Conservation (phyloP, 78 protist species). For the Tieghemostelium lacteum region DNA sequence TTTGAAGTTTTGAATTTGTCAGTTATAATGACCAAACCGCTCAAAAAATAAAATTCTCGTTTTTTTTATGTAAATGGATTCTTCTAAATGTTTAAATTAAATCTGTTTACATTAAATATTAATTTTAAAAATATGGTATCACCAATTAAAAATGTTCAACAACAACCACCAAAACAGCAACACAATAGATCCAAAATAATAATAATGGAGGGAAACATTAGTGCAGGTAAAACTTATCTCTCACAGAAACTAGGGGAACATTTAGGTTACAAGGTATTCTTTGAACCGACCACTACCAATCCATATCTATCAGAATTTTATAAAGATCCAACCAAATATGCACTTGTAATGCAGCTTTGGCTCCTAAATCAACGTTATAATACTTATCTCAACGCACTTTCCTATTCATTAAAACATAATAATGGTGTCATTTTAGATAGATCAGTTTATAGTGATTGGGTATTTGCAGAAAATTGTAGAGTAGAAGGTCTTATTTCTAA, state of each 20-base stretch:
- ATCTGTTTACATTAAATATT: too few species aligned
- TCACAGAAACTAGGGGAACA: conserved; percentile 42
- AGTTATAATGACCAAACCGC: too few species aligned
- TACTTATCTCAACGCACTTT: conserved; percentile 48
- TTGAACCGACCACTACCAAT: conserved; percentile 86
- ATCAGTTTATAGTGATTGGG: conserved; percentile 87
- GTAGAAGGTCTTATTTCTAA: conserved; percentile 69
- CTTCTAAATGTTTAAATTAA: too few species aligned
- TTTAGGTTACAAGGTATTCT: conserved; percentile 54
- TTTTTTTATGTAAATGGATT: background rate
- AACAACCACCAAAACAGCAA: background rate
- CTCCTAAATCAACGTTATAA: conserved; percentile 78
- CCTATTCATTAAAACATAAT: conserved; percentile 9
- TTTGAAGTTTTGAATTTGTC: too few species aligned
- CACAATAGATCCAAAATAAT: conserved; percentile 49
- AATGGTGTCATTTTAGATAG: conserved; percentile 88
- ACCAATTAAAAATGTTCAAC: too few species aligned
- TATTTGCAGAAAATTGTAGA: conserved; percentile 86
- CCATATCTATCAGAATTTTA: conserved; percentile 84
- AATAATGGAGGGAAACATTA: conserved; percentile 85
- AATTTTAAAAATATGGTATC: conserved; percentile 5
- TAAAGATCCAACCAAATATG: conserved; percentile 74
- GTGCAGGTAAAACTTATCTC: conserved; percentile 63
- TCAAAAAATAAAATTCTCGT: background rate
- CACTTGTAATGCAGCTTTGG: conserved; percentile 86